Evolutionary conservation across 2,329 filamentous ascomycete genomes (phyloP).

Genomic region (Trichoderma sp.): DNA sequence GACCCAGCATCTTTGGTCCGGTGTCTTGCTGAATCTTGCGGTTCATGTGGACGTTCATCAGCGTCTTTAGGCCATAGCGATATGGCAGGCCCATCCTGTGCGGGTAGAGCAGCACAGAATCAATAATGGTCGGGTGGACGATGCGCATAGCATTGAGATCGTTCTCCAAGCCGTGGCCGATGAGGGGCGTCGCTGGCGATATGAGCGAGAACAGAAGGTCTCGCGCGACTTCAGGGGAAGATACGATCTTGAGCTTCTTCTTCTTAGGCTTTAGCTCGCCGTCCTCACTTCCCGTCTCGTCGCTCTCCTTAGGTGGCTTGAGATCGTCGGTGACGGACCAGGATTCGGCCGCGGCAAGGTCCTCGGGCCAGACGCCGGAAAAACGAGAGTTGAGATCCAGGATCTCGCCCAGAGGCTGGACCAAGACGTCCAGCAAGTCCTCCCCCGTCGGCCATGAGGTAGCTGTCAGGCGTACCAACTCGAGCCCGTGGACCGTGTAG

Average conservation of each 20-base stretch:
- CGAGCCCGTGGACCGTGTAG: constrained; percentile 83
- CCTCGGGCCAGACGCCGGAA: constrained; percentile 78
- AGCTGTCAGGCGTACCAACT: constrained; percentile 85
- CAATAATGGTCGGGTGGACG: constrained; percentile 79
- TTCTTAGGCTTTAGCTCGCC: constrained; percentile 32
- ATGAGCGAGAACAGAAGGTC: constrained; percentile 73
- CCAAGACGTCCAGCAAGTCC: constrained; percentile 76
- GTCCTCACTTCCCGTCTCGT: constrained; percentile 28
- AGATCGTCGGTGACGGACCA: constrained; percentile 39
- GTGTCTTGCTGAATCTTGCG: constrained; percentile 74
- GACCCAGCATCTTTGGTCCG: constrained; percentile 54
- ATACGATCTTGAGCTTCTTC: constrained; percentile 64
- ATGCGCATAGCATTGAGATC: constrained; percentile 84
- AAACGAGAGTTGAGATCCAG: constrained; percentile 90
- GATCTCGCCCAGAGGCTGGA: constrained; percentile 77
- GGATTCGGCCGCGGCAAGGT: constrained; percentile 65
- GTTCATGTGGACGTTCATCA: constrained; percentile 68
- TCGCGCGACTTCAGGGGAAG: constrained; percentile 71
- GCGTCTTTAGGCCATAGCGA: constrained; percentile 70
- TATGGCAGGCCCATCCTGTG: constrained; percentile 73
- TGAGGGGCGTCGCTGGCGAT: constrained; percentile 72
- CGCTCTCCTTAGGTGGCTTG: constrained; percentile 27
- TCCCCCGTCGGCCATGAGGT: constrained; percentile 80
- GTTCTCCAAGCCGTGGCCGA: constrained; percentile 94
- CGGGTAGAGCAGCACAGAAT: constrained; percentile 81